Evolutionary conservation across 2,329 filamentous ascomycete genomes (phyloP), one percentile per base, ranked within the genome.

Genomic region (Colletotrichum sojae): DNA sequence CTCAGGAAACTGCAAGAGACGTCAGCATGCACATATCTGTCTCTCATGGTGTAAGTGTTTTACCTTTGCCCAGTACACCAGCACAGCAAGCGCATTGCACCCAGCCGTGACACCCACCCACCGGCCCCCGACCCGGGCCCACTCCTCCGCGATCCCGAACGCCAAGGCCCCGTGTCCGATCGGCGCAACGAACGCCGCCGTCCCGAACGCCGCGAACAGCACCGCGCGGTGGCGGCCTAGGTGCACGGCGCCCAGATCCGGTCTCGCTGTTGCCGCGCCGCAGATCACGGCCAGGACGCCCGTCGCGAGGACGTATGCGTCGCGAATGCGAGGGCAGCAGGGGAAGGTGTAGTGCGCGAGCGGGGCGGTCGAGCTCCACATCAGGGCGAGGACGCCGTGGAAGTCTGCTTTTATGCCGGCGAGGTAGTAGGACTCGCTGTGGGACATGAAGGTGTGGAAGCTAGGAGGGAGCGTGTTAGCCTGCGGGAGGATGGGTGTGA

Each of bases 361-460:
- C 5, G 89, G 88, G 6, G 90, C 80, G 54, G 87, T 89, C 67
- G 85, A 85, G 4, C 86, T 85, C 87, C 88, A 91, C 78, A 91
- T 91, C 67, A 91, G 76, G 6, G 87, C 79, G 2, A 91, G 83
- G 51, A 91, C 88, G 8, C 89, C 88, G 51, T 89, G 83, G 71
- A 90, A 89, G 74, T 91, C 89, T 31, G 90, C 77, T 73, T 88
- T 85, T 69, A 89, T 87, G 6, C 87, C 88, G 67, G 86, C 82
- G 12, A 78, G 78, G 45, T 83, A 83, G 15, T 87, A 81, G 6
- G 78, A 73, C 8, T 83, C 78, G 58, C 84, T 87, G 71, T 90
- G 88, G 64, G 86, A 87, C 71, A 84, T 83, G 57, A 90, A 81
- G 2, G 85, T 87, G 74, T 90, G 88, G 71, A 86, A 90, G 6